Evolutionary conservation across 2,329 filamentous ascomycete species (phyloP), one percentile per base, ranked within the genome.

Genomic region (Rugonectria rugulosa): DNA sequence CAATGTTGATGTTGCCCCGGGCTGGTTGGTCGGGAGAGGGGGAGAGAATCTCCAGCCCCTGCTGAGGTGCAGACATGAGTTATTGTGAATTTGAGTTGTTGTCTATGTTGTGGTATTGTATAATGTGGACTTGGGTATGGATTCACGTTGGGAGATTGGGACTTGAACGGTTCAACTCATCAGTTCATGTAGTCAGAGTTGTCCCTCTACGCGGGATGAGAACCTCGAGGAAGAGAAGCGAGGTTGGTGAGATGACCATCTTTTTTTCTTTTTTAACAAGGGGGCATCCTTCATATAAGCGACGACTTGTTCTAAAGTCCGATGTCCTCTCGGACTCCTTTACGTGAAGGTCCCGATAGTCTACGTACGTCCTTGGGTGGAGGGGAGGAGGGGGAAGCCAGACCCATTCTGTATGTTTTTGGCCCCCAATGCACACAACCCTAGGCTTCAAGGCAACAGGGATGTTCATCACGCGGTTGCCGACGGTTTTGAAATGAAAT

Each of bases 61-160:
- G 48, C 24, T 42, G 48, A 29, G 48, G 29, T 21, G 48, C 23
- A 5, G 48, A 51, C 48, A 51, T 51, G 36, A 19, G 29, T 32
- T 29, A 24, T 9, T 43, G 12, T n/a, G 9, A 23, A 14, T 38
- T n/a, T 38, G 36, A 14, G 19, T 20, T 20, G 10, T 17, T 21
- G 20, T 19, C 15, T n/a, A 12, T 20, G 4, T 4, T 15, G 15
- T 4, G 10, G 12, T n/a, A 24, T 24, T 12, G 15, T 20, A 15
- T 21, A n/a, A 27, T 20, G 6, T 29, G 40, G 21, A n/a, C n/a
- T 42, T 14, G 12, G 11, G 24, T 40, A 11, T 9, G 17, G 36
- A 9, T 38, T 40, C 14, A 40, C 29, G 29, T 32, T 5, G 3
- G 8, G 3, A n/a, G 37, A 21, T 26, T 19, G 9, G 6, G 37